phyloP scores from a whole-genome alignment of 129 eudicot species.

The Apium graveolens region DNA sequence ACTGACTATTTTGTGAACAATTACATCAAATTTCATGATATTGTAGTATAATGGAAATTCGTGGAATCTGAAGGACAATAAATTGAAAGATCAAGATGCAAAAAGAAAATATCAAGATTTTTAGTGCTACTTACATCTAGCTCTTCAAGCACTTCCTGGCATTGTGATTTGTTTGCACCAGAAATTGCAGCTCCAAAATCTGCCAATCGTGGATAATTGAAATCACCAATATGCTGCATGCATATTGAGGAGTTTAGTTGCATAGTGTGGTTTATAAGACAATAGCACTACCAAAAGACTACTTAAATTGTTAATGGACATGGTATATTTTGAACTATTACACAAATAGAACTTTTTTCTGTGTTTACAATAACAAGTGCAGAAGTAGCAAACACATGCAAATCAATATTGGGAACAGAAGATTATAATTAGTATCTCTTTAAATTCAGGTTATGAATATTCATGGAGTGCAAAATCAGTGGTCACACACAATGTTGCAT shows the following conservation, averaged over 20 bases:
- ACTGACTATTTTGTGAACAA: background rate
- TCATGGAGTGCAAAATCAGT: background rate
- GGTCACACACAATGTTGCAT: background rate
- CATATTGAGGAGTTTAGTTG: constrained; percentile 16
- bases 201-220: constrained; percentile 83
- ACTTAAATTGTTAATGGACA: background rate
- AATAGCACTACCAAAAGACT: background rate
- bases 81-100: background rate
- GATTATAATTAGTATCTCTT: background rate
- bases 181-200: constrained; percentile 99
- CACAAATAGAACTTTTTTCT: background rate
- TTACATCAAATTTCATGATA: background rate
- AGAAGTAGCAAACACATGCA: background rate
- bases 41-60: background rate
- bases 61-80: background rate
- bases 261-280: background rate
- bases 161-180: constrained; percentile 68
- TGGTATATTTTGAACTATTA: background rate
- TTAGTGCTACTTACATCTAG: constrained; percentile 68
- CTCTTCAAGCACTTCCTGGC: constrained; percentile 98
- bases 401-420: background rate
- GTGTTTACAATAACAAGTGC: background rate
- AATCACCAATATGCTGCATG: constrained; percentile 94
- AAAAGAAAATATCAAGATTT: background rate
- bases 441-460: background rate